Conservation (phyloP, 352 stramenopile species). For the Halophytophthora batemanensis region DNA sequence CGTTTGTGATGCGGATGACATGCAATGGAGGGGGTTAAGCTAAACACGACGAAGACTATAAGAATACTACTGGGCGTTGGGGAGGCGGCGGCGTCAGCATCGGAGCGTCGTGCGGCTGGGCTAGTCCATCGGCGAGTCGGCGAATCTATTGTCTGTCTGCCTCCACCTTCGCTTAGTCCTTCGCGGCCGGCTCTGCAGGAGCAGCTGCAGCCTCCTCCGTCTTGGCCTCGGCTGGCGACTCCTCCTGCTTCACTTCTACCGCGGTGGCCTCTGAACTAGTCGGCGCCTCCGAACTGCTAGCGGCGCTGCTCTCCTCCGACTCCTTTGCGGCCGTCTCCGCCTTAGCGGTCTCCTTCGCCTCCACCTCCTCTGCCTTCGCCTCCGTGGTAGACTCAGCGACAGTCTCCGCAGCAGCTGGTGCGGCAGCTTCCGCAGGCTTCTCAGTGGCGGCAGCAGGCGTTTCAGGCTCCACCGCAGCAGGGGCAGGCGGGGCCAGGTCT, state of each 20-base stretch:
- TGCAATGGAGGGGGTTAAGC: slow-evolving; percentile 19
- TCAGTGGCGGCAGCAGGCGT: slow-evolving; percentile 1
- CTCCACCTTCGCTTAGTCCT: slow-evolving; percentile 24
- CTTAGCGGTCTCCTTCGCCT: slow-evolving; percentile 3
- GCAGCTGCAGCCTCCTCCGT: background rate
- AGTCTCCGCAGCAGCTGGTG: slow-evolving; percentile 1
- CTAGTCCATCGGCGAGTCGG: slow-evolving; percentile 22
- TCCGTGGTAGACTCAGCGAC: slow-evolving; percentile 12
- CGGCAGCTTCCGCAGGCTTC: slow-evolving; percentile 4
- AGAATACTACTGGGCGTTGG: too few species aligned
- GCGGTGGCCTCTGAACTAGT: slow-evolving; percentile 25
- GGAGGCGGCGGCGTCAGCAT: background rate
- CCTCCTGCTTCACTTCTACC: slow-evolving; percentile 30
- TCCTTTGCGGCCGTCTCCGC: slow-evolving; percentile 6
- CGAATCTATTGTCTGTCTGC: slow-evolving; percentile 44
- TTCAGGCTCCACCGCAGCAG: background rate
- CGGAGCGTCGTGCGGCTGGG: slow-evolving; percentile 9
- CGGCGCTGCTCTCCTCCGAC: slow-evolving; percentile 15
- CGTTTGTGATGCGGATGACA: slow-evolving; percentile 2
- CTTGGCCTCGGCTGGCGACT: slow-evolving; percentile 3
- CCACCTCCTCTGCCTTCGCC: slow-evolving; percentile 9
- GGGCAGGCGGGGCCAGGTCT: slow-evolving; percentile 13
- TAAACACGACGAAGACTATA: slow-evolving; percentile 26
- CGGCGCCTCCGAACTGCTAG: slow-evolving; percentile 23
- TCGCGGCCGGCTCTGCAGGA: slow-evolving; percentile 22